Base-by-base conservation (phyloP, 2,329 filamentous ascomycete species). In the Cryphonectria carpinicola region DNA sequence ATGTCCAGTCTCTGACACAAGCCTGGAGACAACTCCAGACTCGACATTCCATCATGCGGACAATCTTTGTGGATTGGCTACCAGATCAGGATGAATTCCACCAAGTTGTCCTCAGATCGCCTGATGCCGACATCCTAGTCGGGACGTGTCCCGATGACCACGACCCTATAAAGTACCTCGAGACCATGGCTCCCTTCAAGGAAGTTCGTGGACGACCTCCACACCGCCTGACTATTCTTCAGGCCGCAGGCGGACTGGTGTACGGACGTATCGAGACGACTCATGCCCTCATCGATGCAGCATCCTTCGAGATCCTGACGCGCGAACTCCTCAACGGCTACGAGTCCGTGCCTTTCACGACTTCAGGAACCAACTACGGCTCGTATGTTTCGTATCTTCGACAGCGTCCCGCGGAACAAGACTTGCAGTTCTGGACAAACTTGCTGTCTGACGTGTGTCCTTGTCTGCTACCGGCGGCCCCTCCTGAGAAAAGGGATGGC, bases 211-310 rank as follows among this genome's bases (percentile, higher is more conserved):
- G 46, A 25, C 22, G 19, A 4, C 46, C 46, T n/a, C 19, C 46
- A 3, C 46, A 52, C 19, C 46, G 46, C 46, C 46, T 52, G 46
- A 25, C 22, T n/a, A 52, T 52, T 10, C 46, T 52, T n/a, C 46
- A 52, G 46, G 46, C 22, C 22, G 7, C 32, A 68, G 10, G n/a
- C 5, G 66, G 66, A 8, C 32, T 28, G 11, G 56, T 62, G 10
- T 68, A 46, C 62, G 58, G 76, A 56, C 76, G 74, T 37, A 68
- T 82, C 13, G 80, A 81, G 25, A 77, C 82, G 73, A 81, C 77
- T 65, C 80, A 81, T 64, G 76, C 77, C 2, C 67, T 81, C 17
- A 77, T 77, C 1, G 80, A 82, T n/a, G 80, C 79, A 2, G 74
- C 76, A 39, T 80, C 80, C 0, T 75, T 77, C 6, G 63, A 70